A percentile compares a stretch with the other conserved stretches of the same genome.
Evolutionary conservation across 352 stramenopile species (phyloP).

Genomic region (Nannochloropsis limnetica): DNA sequence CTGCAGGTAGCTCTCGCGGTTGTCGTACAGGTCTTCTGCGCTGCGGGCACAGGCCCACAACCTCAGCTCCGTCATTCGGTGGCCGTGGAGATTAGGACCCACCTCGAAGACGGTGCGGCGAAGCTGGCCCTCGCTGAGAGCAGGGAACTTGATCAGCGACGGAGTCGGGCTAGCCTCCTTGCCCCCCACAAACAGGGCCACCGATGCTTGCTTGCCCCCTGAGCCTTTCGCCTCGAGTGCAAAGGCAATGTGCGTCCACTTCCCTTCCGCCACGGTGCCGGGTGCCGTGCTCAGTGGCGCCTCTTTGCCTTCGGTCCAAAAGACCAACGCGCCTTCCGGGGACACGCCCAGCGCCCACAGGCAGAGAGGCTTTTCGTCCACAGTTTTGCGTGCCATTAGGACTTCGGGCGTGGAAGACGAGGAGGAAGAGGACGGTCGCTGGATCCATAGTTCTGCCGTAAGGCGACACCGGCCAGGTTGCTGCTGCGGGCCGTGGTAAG

Average conservation of each 20-base stretch:
- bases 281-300: background rate
- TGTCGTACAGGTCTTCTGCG: background rate
- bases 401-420: background rate
- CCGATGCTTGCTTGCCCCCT: background rate
- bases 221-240: background rate
- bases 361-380: background rate
- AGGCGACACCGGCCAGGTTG: background rate
- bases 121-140: slow-evolving; percentile 14
- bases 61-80: slow-evolving; percentile 4
- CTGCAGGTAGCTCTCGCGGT: slow-evolving; percentile 19
- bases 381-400: background rate
- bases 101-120: slow-evolving; percentile 3
- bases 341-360: background rate
- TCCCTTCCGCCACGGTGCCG: background rate
- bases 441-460: slow-evolving; percentile 3
- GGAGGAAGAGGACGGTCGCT: background rate
- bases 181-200: background rate
- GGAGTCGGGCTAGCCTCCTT: background rate
- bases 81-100: background rate
- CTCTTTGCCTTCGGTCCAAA: background rate
- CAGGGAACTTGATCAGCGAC: background rate
- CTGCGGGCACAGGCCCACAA: slow-evolving; percentile 5
- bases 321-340: background rate
- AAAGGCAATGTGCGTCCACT: slow-evolving; percentile 9
- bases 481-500: slow-evolving; percentile 10